These are phyloP conservation scores for Calonectria multiphialidica DNA, from an alignment of 2,329 filamentous ascomycete species.

Conservation along the genomic window DNA sequence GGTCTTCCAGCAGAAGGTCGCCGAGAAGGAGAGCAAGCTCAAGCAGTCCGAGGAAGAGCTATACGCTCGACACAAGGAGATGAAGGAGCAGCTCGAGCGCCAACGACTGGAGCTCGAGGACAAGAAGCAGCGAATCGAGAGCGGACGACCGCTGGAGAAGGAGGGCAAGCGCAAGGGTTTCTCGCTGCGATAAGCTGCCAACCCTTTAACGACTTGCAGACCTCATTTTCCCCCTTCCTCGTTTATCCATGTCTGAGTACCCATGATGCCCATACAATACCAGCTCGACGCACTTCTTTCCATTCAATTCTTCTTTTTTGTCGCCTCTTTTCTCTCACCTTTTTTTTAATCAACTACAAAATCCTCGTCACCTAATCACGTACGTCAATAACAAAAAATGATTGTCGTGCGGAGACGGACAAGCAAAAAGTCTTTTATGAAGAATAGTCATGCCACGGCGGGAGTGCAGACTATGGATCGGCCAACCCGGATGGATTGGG, in stretches of 20 bases:
- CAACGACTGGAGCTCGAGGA: conserved; percentile 96
- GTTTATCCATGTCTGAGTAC: conserved; percentile 69
- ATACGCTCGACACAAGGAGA: conserved; percentile 97
- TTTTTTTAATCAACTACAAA: conserved; percentile 54
- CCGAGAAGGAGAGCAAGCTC: conserved; percentile 99
- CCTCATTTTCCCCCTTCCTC: conserved; percentile 46
- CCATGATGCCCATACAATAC: conserved; percentile 71
- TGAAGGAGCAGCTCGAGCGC: conserved; percentile 99
- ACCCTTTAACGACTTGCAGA: conserved; percentile 37
- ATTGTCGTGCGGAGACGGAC: conserved; percentile 47
- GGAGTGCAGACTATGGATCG: conserved; percentile 49
- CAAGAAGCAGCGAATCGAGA: conserved; percentile 97
- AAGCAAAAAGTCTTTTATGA: conserved; percentile 52
- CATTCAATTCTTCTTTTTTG: conserved; percentile 58
- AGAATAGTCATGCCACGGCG: conserved; percentile 49
- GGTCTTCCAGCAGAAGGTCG: conserved; percentile 99
- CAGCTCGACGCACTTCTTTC: conserved; percentile 67
- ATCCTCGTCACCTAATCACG: conserved; percentile 52
- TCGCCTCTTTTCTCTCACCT: conserved; percentile 50
- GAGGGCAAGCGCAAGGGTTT: conserved; percentile 99
- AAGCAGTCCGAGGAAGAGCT: conserved; percentile 99
- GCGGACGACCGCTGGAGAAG: conserved; percentile 94
- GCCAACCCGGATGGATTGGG: conserved; percentile 34
- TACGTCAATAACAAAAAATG: conserved; percentile 45
- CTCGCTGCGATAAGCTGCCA: conserved; percentile 84